A percentile compares a stretch with the other conserved stretches of the same genome.
These are phyloP conservation scores for Echria macrotheca DNA, from an alignment of 495 filamentous ascomycete species.

Conservation along the genomic window DNA sequence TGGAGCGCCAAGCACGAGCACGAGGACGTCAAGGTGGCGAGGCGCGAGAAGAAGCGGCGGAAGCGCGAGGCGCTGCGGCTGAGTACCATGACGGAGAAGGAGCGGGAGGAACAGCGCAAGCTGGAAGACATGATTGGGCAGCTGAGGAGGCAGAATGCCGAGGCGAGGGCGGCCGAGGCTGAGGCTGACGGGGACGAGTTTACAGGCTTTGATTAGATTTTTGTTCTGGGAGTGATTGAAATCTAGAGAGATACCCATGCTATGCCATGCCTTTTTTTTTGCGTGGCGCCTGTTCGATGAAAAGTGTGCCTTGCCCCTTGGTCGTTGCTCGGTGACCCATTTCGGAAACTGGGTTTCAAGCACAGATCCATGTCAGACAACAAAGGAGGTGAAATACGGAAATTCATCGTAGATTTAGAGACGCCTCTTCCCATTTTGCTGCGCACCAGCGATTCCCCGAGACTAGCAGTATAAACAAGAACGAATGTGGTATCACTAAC, in stretches of 20 bases:
- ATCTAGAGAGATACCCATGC: not conserved
- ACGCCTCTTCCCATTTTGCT: too few species aligned
- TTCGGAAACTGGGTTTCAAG: too few species aligned
- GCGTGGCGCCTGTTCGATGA: too few species aligned
- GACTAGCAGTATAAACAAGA: slow-evolving; percentile 5
- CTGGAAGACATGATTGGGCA: slow-evolving; percentile 57
- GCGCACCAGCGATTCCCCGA: too few species aligned
- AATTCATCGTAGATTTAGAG: too few species aligned
- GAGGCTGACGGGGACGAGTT: slow-evolving; percentile 40
- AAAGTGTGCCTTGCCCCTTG: too few species aligned
- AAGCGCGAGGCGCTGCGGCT: slow-evolving; percentile 63
- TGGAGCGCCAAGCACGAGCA: slow-evolving; percentile 81
- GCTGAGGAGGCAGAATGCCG: slow-evolving; percentile 54
- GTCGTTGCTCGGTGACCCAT: too few species aligned
- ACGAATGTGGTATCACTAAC: slow-evolving; percentile 18
- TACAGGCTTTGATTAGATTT: slow-evolving; percentile 37
- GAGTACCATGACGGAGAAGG: slow-evolving; percentile 66
- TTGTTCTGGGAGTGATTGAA: too few species aligned
- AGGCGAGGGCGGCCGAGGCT: slow-evolving; percentile 35
- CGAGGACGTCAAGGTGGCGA: slow-evolving; percentile 56
- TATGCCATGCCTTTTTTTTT: too few species aligned
- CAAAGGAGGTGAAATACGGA: too few species aligned
- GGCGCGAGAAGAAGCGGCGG: slow-evolving; percentile 69
- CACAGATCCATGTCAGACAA: too few species aligned
- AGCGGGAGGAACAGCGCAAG: slow-evolving; percentile 63